These are phyloP conservation scores for Globisporangium uncinulatum DNA, from an alignment of 352 stramenopile species.

Conservation along the genomic window DNA sequence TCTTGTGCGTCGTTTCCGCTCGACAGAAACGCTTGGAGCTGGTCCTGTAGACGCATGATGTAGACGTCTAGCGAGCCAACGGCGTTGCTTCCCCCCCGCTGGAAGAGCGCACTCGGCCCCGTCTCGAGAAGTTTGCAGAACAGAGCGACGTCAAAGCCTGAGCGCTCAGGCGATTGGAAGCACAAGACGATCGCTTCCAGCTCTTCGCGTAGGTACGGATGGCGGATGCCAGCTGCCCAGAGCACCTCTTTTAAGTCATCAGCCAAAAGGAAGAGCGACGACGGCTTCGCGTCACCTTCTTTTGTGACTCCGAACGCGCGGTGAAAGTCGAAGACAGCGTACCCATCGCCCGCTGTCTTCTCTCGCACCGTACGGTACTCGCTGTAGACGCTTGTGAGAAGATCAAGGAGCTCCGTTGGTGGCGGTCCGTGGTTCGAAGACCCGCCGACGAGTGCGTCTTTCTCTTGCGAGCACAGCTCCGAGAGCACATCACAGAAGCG, in stretches of 20 bases:
- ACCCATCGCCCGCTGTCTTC: slow-evolving; percentile 19
- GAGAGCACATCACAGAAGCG: slow-evolving; percentile 55
- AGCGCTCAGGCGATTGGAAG: slow-evolving; percentile 34
- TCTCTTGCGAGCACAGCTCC: slow-evolving; percentile 33
- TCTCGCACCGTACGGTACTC: slow-evolving; percentile 28
- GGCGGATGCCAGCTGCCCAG: slow-evolving; percentile 50
- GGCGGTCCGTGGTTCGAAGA: slow-evolving; percentile 13
- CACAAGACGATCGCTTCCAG: slow-evolving; percentile 51
- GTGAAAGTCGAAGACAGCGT: slow-evolving; percentile 33
- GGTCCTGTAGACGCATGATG: slow-evolving; percentile 47
- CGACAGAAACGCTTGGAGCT: slow-evolving; percentile 49
- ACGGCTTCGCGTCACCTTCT: slow-evolving; percentile 19
- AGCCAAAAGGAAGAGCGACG: slow-evolving; percentile 28
- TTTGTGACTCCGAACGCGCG: slow-evolving; percentile 39
- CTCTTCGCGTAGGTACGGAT: slow-evolving; percentile 69
- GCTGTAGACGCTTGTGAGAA: slow-evolving; percentile 43
- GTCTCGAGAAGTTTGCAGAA: slow-evolving; percentile 52
- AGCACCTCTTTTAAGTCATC: slow-evolving; percentile 72
- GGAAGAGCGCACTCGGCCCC: slow-evolving; percentile 43
- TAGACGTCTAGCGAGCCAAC: slow-evolving; percentile 46
- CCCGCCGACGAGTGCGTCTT: slow-evolving; percentile 15
- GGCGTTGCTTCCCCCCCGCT: no score
- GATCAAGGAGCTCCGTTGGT: slow-evolving; percentile 36
- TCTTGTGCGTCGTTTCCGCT: slow-evolving; percentile 47
- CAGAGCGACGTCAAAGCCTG: slow-evolving; percentile 41